Base-by-base conservation (phyloP, 2,329 filamentous ascomycete genomes). In the Fusarium verticillioides region DNA sequence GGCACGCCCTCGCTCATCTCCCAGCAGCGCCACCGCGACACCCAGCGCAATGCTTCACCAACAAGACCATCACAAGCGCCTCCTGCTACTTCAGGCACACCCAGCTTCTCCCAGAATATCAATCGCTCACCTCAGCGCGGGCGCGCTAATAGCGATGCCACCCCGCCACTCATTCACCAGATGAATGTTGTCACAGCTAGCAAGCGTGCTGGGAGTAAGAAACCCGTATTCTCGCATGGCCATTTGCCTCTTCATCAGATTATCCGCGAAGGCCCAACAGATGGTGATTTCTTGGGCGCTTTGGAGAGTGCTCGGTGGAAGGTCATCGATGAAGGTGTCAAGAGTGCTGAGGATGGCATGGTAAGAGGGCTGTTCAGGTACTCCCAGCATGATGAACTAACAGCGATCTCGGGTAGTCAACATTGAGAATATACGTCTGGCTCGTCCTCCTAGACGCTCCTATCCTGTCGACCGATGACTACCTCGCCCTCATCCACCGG, bases 371-470 rank as follows among this genome's bases (percentile, higher is more conserved):
- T 30, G 23, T 30, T 19, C 21, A n/a, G n/a, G 30, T 16, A 49
- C 21, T 30, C n/a, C 12, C 5, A 32, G 34, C 30, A 34, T 19
- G 28, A 19, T 21, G 21, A 32, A 65, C 66, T 73, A 57, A 73
- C 36, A 30, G 28, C 23, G 18, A 15, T 32, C 19, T 49, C 18
- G 16, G 21, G 16, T 56, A 97, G 96, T 99, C 96, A 26, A 92
- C 95, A 50, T 86, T 96, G 71, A 92, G 96, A 78, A 97, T 98
- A 81, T 98, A 99, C 82, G 90, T 97, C 74, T 99, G 96, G 96
- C 89, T 98, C 44, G 94, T 97, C 75, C 90, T 99, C 18, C 92
- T 99, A 77, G 94, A 97, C 79, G 92, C 95, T 37, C 92, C 94
- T 11, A 91, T 97, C 47, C 86, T 98, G 72, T 89, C 92, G 49